Evolutionary conservation across 148 eudicot species (phyloP).

Genomic region (Mesembryanthemum crystallinum): DNA sequence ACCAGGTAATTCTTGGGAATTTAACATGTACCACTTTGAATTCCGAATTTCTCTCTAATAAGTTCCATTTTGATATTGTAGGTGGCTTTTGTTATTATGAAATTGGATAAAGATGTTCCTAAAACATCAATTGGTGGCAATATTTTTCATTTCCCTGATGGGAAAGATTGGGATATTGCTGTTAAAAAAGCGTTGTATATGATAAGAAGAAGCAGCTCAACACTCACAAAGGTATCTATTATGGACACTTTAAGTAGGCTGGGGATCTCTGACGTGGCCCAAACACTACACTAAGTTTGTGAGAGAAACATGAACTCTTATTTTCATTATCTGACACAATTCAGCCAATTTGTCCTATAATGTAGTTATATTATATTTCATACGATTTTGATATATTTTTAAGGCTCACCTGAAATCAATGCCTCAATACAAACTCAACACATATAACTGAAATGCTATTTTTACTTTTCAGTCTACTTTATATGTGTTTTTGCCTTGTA

Average conservation of each 20-base stretch:
- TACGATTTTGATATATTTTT: too few relatives aligned
- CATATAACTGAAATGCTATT: too few relatives aligned
- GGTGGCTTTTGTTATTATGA: conserved; percentile 47
- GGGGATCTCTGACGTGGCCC: too few relatives aligned
- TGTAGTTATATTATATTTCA: too few relatives aligned
- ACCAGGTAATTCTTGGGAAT: conserved; percentile 45
- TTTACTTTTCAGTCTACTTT: neutral
- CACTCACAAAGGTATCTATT: conserved; percentile 63
- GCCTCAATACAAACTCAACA: too few relatives aligned
- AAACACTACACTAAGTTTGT: too few relatives aligned
- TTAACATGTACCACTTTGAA: conserved; percentile 3
- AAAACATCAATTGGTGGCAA: conserved; percentile 37
- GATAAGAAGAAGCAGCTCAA: conserved; percentile 56
- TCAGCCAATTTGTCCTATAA: too few relatives aligned
- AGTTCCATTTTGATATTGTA: conserved; percentile 33
- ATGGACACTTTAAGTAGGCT: neutral
- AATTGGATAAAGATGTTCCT: conserved; percentile 42
- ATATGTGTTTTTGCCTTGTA: neutral
- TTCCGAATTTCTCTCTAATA: neutral
- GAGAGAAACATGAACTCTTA: too few relatives aligned
- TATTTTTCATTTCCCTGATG: conserved; percentile 51
- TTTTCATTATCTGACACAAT: too few relatives aligned
- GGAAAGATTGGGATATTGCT: conserved; percentile 59
- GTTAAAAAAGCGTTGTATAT: conserved; percentile 68
- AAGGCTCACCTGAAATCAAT: too few relatives aligned